Evolutionary conservation across 2,329 filamentous ascomycete genomes (phyloP).

Genomic region (Aspergillus nomiae): DNA sequence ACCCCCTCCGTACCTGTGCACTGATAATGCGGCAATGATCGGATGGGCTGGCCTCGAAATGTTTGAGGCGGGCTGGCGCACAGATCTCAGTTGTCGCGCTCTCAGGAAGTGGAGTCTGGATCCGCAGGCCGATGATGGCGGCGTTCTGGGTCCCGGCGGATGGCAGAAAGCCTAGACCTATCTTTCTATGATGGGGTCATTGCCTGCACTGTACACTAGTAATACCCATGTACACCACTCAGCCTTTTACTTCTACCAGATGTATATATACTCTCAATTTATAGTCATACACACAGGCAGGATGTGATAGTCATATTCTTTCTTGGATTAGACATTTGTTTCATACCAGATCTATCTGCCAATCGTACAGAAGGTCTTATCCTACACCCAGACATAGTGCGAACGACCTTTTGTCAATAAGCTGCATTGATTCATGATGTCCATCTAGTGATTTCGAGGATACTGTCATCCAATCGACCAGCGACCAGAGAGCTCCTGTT

Average conservation of each 20-base stretch:
- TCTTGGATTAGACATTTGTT: not conserved
- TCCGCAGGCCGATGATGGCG: slow-evolving; percentile 59
- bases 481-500: slow-evolving; percentile 9
- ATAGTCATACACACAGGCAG: not conserved
- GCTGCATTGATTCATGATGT: not conserved
- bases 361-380: not conserved
- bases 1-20: slow-evolving; percentile 78
- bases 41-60: slow-evolving; percentile 93
- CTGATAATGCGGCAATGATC: slow-evolving; percentile 97
- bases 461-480: slow-evolving; percentile 14
- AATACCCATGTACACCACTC: slow-evolving; percentile 5
- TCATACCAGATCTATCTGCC: not conserved
- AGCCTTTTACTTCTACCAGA: not conserved
- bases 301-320: not conserved
- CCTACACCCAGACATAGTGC: not conserved
- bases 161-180: slow-evolving; percentile 45
- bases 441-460: slow-evolving; percentile 1
- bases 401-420: not conserved
- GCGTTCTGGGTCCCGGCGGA: slow-evolving; percentile 64
- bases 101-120: slow-evolving; percentile 76
- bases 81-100: slow-evolving; percentile 61
- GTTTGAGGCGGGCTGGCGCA: slow-evolving; percentile 75
- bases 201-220: not conserved
- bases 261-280: not conserved
- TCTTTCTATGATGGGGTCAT: not conserved